phyloP scores from a whole-genome alignment of 1,139 yeast species.

The Suhomyces bolitotheri region DNA sequence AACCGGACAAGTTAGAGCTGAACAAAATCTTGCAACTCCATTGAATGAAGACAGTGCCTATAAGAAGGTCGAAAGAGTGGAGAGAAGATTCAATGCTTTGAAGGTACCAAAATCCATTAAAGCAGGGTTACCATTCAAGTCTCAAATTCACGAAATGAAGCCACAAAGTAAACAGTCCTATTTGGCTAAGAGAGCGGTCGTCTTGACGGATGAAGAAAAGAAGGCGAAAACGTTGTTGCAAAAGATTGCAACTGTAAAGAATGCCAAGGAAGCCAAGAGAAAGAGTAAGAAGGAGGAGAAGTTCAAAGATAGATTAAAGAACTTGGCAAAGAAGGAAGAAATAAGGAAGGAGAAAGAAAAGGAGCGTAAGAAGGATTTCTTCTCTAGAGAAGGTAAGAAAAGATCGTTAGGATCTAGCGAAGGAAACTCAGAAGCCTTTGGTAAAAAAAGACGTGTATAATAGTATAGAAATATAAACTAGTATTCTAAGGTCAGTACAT shows the following conservation, averaged over 20 bases:
- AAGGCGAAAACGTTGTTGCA: conserved; percentile 88
- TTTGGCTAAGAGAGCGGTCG: conserved; percentile 90
- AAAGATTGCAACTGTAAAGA: conserved; percentile 79
- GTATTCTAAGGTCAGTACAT: neutral
- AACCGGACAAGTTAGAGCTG: conserved; percentile 92
- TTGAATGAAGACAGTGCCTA: conserved; percentile 66
- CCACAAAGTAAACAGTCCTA: conserved; percentile 85
- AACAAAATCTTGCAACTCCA: conserved; percentile 65
- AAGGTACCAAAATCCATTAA: conserved; percentile 80
- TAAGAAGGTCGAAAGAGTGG: conserved; percentile 80
- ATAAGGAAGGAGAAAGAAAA: conserved; percentile 71
- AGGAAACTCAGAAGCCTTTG: conserved; percentile 37
- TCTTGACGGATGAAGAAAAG: conserved; percentile 88
- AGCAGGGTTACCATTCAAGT: conserved; percentile 81
- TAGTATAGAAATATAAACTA: conserved; percentile 6
- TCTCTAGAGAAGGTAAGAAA: conserved; percentile 71
- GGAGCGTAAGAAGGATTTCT: conserved; percentile 85
- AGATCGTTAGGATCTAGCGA: conserved; percentile 50
- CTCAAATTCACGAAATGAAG: conserved; percentile 85
- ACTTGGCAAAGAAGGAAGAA: conserved; percentile 72
- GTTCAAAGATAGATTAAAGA: conserved; percentile 73
- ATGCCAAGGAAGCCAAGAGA: conserved; percentile 82
- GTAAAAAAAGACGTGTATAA: conserved; percentile 29
- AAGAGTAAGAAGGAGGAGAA: conserved; percentile 73
- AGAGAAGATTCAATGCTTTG: conserved; percentile 82